Evolutionary conservation across 2,329 filamentous ascomycete genomes (phyloP).

Genomic region (Colletotrichum lentis): DNA sequence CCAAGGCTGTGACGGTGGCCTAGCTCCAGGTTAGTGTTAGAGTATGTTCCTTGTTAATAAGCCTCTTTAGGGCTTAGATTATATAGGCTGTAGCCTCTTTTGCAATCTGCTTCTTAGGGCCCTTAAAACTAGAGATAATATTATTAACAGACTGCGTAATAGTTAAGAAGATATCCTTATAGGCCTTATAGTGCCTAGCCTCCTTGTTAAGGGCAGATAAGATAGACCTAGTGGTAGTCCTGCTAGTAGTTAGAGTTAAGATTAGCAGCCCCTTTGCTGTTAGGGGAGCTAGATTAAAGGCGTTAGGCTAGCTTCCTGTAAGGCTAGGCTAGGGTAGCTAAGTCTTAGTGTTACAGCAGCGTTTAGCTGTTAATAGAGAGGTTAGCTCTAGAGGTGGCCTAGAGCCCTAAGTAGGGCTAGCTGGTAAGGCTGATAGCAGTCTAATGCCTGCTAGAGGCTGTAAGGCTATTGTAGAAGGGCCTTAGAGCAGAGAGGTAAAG

Average conservation of each 20-base stretch:
- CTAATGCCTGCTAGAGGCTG: neutral
- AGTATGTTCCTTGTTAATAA: neutral
- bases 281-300: neutral
- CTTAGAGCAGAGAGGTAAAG: neutral
- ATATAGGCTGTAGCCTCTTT: constrained; percentile 2
- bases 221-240: neutral
- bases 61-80: neutral
- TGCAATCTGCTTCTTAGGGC: constrained; percentile 3
- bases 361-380: neutral
- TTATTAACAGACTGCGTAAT: constrained; percentile 2
- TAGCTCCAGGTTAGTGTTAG: neutral
- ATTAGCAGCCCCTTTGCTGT: neutral
- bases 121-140: neutral
- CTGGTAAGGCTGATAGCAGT: neutral
- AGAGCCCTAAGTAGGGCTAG: neutral
- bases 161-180: constrained; percentile 2
- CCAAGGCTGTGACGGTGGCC: neutral
- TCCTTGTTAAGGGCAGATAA: neutral
- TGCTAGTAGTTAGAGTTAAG: neutral
- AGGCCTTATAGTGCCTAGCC: neutral
- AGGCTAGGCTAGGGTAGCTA: neutral
- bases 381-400: neutral
- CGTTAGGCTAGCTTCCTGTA: constrained; percentile 9
- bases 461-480: neutral
- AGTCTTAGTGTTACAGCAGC: neutral